Base-by-base conservation (phyloP, 768 basidiomycete genomes). In the Agrocybe praecox region DNA sequence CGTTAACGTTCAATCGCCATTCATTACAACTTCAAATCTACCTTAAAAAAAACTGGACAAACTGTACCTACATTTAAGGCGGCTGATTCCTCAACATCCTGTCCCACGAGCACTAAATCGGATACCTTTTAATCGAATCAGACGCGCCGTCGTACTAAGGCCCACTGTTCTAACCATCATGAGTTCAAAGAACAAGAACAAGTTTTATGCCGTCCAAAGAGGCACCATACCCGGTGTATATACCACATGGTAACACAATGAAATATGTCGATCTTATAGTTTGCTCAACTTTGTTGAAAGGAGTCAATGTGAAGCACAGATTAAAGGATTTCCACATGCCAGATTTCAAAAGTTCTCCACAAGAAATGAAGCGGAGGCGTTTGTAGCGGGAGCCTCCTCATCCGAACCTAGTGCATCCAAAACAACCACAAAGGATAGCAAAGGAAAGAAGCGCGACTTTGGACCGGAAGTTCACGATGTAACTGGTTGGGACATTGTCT, bases 171-270 rank as follows among this genome's bases (percentile, higher is more conserved):
- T 29, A 21, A 29, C 36, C 17, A 56, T 24, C 36, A 67, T 64
- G 64, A 49, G 55, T 49, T 56, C 67, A 21, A 71, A 67, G 45
- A 49, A 65, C 11, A 84, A 81, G 66, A 72, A 61, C n/a, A 75
- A 68, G 4, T 92, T 80, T 68, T 94, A 93, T 67, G 89, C 91
- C 22, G 92, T 96, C 8, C 77, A 74, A 33, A 75, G 69, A n/a
- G 94, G 94, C 10, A 73, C 75, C 33, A 59, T 64, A 11, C 78
- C 86, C 0, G 94, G 94, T 0, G 74, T 95, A 4, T 95, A 87
- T 67, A 56, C 58, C 2, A 80, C 85, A 23, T 96, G 94, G 94
- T 90, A 65, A 62, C 14, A 40, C 36, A 40, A 77, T 52, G 29
- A 17, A 18, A 23, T 48, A 29, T 12, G 10, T 52, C 46, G 9